phyloP scores from a whole-genome alignment of 495 filamentous ascomycete species.

The Letharia columbiana region DNA sequence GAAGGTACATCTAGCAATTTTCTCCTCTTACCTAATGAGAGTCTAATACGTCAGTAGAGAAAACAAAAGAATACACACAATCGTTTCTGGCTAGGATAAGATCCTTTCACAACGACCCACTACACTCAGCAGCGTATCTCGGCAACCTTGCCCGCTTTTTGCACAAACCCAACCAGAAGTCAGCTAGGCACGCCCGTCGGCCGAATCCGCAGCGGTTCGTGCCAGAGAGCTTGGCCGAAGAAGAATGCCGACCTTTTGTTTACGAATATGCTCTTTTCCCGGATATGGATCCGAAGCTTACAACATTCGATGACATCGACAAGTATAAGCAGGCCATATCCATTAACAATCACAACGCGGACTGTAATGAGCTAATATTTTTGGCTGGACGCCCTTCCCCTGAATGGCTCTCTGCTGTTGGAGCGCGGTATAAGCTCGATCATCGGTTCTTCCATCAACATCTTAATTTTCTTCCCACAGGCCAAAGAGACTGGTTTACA shows the following conservation, averaged over 20 bases:
- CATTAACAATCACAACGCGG: background rate
- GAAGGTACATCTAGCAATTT: background rate
- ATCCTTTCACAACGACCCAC: background rate
- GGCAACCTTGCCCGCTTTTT: background rate
- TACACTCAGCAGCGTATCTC: background rate
- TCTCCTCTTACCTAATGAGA: background rate
- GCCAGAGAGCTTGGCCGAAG: background rate
- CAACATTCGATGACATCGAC: background rate
- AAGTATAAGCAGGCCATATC: background rate
- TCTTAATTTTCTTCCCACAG: background rate
- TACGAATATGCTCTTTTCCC: background rate
- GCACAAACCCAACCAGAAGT: background rate
- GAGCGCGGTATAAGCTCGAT: background rate
- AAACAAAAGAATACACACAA: background rate
- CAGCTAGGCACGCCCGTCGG: background rate
- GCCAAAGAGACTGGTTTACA: background rate
- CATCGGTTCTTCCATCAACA: background rate
- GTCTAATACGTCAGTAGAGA: background rate
- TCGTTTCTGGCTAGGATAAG: background rate
- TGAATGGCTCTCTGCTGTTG: background rate
- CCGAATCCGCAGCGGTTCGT: background rate
- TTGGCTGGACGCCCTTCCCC: background rate
- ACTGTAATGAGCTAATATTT: background rate
- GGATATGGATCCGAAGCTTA: background rate
- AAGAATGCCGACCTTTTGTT: background rate